Evolutionary conservation across 2,329 filamentous ascomycete species (phyloP), one percentile per base, ranked within the genome.

Genomic region (Neonectria magnoliae): DNA sequence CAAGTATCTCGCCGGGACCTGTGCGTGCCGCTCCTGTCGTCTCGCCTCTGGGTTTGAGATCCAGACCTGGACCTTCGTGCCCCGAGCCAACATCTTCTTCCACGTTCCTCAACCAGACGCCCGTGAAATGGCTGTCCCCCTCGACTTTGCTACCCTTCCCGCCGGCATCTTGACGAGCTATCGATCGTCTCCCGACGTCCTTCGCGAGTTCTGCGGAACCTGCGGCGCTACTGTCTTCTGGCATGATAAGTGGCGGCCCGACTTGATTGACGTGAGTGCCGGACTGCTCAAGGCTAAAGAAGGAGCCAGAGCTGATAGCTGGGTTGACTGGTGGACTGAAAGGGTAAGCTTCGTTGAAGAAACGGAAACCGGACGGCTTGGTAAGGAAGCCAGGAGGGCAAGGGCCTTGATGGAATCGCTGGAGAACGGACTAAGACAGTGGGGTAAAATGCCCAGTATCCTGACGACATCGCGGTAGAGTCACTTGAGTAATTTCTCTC

Each of bases 181-280:
- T 72, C 74, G 81, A 16, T 91, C 87, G 25, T 88, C 83, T 0
- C 74, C 79, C 0, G 83, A 81, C 0, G 84, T 88, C 4, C 78
- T 80, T 51, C 83, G 90, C 16, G 86, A 89, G 47, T 92, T 91
- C 71, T 93, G 90, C 73, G 76, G 77, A 2, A 72, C 59, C 1
- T 93, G 90, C 71, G 90, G 90, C 1, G 89, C 90, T 1, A 88
- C 84, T 0, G 82, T 89, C 3, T 91, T 91, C 71, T 91, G 87
- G 85, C 83, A 87, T 69, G 84, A 84, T 57, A 77, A 81, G 4
- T 79, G 80, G 64, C 79, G 88, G 42, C 81, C 85, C 0, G 81
- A 83, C 4, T 73, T 92, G 18, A 81, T 92, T 16, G 89, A 92
- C 76, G 84, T 92, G 9, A 90, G 88, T 65, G 83, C 85, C 9